These are phyloP conservation scores for Graphilbum ipis-grandicollis DNA, from an alignment of 2,329 filamentous ascomycete genomes.

Conservation along the genomic window DNA sequence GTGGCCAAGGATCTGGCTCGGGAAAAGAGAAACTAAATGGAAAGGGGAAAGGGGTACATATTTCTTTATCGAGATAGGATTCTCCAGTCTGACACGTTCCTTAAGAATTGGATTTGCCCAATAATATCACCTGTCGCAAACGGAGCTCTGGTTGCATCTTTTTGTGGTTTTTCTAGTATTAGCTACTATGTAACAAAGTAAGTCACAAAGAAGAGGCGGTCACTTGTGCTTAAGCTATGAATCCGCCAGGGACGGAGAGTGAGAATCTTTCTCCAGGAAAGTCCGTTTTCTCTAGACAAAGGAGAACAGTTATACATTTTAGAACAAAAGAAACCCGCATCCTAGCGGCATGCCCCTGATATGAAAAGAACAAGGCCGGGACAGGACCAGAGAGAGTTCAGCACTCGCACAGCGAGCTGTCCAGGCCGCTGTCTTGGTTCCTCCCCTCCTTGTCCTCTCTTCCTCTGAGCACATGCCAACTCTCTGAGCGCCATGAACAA, in stretches of 20 bases:
- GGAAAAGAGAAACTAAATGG: not conserved
- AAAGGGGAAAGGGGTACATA: not conserved
- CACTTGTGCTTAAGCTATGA: constrained; percentile 4
- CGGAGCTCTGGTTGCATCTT: too few species aligned
- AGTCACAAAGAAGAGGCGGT: constrained; percentile 3
- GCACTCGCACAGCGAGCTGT: constrained; percentile 1
- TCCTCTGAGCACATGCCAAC: not conserved
- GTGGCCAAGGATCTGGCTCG: constrained; percentile 28
- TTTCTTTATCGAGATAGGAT: too few species aligned
- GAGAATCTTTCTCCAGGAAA: constrained; percentile 20
- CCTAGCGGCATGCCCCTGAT: constrained; percentile 1
- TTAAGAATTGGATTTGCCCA: too few species aligned
- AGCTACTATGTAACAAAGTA: constrained; percentile 19
- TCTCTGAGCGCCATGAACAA: too few species aligned
- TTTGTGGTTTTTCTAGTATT: constrained; percentile 17
- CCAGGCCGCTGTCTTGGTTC: not conserved
- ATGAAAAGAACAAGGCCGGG: not conserved
- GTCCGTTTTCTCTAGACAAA: constrained; percentile 18
- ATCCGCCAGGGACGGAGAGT: not conserved
- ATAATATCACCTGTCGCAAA: too few species aligned
- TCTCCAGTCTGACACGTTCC: too few species aligned
- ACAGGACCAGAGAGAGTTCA: constrained; percentile 1
- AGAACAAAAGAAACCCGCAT: constrained; percentile 5
- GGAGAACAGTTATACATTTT: constrained; percentile 12
- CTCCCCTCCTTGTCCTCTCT: not conserved